Evolutionary conservation across 805 yeast species (phyloP).

Genomic region (Lipomyces starkeyi): DNA sequence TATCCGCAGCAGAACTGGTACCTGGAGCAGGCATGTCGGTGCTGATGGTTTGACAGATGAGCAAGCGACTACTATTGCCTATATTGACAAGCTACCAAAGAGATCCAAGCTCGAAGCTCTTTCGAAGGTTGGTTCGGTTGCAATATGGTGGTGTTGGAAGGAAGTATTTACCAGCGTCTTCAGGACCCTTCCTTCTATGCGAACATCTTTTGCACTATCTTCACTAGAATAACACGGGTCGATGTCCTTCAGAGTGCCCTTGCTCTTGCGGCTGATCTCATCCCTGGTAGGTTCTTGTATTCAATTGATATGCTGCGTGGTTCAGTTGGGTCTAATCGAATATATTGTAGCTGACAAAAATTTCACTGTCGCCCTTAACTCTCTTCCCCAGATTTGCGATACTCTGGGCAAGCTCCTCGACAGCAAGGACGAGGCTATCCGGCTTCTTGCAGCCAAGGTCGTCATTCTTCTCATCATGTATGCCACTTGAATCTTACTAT

Average conservation of each 20-base stretch:
- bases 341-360: background rate
- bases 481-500: constrained; percentile 1
- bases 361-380: constrained; percentile 17
- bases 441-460: constrained; percentile 61
- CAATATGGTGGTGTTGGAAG: constrained; percentile 1
- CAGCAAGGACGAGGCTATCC: constrained; percentile 61
- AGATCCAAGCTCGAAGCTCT: background rate
- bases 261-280: constrained; percentile 65
- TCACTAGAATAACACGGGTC: constrained; percentile 60
- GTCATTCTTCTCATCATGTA: constrained; percentile 57
- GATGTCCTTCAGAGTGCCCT: constrained; percentile 71
- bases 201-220: constrained; percentile 46
- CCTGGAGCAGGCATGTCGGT: constrained; percentile 90
- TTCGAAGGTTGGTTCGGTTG: constrained; percentile 4
- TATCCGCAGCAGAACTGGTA: constrained; percentile 76
- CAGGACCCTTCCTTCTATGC: constrained; percentile 27
- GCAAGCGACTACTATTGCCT: constrained; percentile 68
- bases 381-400: constrained; percentile 19
- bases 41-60: constrained; percentile 68
- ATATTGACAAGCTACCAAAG: constrained; percentile 53
- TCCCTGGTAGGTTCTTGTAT: constrained; percentile 32
- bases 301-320: background rate
- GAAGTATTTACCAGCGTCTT: background rate
- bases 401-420: constrained; percentile 52
- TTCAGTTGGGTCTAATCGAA: background rate